These are phyloP conservation scores for Penicillium sclerotigenum DNA, from an alignment of 2,329 filamentous ascomycete species.

Conservation along the genomic window DNA sequence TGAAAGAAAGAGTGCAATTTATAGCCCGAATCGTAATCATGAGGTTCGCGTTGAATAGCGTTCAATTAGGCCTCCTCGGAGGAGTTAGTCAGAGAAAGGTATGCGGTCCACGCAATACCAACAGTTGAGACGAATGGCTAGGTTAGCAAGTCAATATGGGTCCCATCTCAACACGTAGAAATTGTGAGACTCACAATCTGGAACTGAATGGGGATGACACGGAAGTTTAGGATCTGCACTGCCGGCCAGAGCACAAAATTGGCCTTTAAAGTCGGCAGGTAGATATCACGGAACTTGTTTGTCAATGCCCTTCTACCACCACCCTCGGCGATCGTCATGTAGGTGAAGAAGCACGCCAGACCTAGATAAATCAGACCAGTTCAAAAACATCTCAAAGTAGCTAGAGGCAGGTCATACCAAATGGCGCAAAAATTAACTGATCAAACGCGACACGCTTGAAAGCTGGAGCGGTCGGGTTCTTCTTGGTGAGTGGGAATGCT, in stretches of 20 bases:
- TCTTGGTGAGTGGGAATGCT: slow-evolving; percentile 81
- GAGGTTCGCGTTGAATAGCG: slow-evolving; percentile 5
- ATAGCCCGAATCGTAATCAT: slow-evolving; percentile 17
- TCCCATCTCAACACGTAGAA: neutral
- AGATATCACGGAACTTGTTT: slow-evolving; percentile 89
- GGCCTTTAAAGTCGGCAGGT: slow-evolving; percentile 87
- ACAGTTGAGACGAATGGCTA: slow-evolving; percentile 94
- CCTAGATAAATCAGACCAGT: slow-evolving; percentile 43
- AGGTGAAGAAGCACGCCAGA: slow-evolving; percentile 85
- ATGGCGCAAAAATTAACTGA: slow-evolving; percentile 87
- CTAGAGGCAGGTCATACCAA: slow-evolving; percentile 55
- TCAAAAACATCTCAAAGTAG: neutral
- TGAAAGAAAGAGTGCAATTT: slow-evolving; percentile 11
- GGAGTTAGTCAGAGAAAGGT: slow-evolving; percentile 87
- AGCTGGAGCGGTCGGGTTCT: slow-evolving; percentile 68
- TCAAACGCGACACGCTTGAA: slow-evolving; percentile 90
- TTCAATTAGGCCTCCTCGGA: slow-evolving; percentile 61
- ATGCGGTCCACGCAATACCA: slow-evolving; percentile 97
- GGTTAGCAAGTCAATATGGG: slow-evolving; percentile 6
- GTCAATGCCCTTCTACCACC: slow-evolving; percentile 75
- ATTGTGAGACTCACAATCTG: slow-evolving; percentile 71
- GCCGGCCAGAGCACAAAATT: slow-evolving; percentile 95
- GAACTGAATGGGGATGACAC: slow-evolving; percentile 89
- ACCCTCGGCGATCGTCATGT: slow-evolving; percentile 94
- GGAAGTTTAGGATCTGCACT: slow-evolving; percentile 95